Conservation (phyloP, 2,329 filamentous ascomycete genomes). For the Fusarium subtropicale region DNA sequence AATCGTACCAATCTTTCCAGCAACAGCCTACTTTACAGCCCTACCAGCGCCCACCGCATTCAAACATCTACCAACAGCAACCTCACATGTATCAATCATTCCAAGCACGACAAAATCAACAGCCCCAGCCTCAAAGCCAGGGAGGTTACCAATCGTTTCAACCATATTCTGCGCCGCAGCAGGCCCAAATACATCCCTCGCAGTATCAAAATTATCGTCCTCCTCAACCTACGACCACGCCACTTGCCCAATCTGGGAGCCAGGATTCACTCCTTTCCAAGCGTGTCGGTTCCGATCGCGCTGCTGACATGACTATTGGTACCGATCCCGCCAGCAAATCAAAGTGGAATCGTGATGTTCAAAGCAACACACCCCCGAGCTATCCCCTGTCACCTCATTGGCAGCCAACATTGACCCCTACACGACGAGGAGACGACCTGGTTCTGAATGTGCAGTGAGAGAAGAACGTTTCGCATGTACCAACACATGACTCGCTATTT, state of each 20-base stretch:
- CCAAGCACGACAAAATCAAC: conserved; percentile 33
- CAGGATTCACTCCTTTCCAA: conserved; percentile 62
- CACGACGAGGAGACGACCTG: conserved; percentile 73
- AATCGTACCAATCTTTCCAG: conserved; percentile 42
- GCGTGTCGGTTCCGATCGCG: conserved; percentile 62
- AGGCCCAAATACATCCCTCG: conserved; percentile 30
- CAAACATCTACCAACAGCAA: conserved; percentile 35
- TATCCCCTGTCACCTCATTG: conserved; percentile 44
- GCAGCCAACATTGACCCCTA: conserved; percentile 73
- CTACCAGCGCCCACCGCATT: conserved; percentile 25
- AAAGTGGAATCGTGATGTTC: conserved; percentile 36
- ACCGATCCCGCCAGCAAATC: conserved; percentile 23
- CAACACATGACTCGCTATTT: conserved; percentile 15
- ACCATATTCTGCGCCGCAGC: conserved; percentile 23
- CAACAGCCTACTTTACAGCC: conserved; percentile 35
- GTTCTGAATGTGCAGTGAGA: conserved; percentile 66
- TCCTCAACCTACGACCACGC: conserved; percentile 19
- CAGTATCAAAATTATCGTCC: conserved; percentile 33
- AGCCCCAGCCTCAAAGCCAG: conserved; percentile 27
- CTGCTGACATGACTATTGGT: conserved; percentile 58
- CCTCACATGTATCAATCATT: conserved; percentile 25
- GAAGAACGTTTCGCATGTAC: neutral
- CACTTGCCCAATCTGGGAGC: conserved; percentile 45
- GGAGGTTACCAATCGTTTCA: conserved; percentile 26
- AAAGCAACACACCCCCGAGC: conserved; percentile 23